Conservation (phyloP, 1,139 yeast species). For the Kodamaea derodonti region DNA sequence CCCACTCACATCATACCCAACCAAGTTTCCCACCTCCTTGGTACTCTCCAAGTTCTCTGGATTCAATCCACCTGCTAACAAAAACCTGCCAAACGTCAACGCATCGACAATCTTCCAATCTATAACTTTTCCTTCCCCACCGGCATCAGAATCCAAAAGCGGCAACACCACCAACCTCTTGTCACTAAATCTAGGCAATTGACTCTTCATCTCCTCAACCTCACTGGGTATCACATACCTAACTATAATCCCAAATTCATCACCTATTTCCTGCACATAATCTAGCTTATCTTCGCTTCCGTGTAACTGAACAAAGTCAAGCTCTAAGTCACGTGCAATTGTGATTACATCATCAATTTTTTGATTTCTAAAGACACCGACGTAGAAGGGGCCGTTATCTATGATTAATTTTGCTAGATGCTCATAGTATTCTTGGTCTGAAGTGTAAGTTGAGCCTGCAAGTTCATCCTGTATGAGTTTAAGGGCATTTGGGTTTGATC, state of each 20-base stretch:
- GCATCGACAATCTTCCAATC: conserved; percentile 54
- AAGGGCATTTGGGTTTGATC: conserved; percentile 17
- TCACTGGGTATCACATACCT: conserved; percentile 66
- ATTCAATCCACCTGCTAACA: conserved; percentile 87
- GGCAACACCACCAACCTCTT: conserved; percentile 37
- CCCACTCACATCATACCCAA: conserved; percentile 92
- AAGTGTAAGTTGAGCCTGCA: conserved; percentile 12
- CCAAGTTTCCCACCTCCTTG: conserved; percentile 41
- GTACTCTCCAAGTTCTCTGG: conserved; percentile 69
- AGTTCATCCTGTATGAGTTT: conserved; percentile 16
- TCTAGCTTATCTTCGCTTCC: conserved; percentile 70
- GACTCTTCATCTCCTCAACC: conserved; percentile 16
- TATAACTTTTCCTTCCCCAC: conserved; percentile 82
- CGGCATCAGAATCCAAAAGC: conserved; percentile 80
- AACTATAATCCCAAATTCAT: conserved; percentile 59
- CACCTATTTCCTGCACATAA: conserved; percentile 34
- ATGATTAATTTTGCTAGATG: conserved; percentile 25
- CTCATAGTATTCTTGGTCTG: conserved; percentile 32
- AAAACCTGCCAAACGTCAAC: conserved; percentile 40
- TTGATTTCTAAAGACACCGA: conserved; percentile 91
- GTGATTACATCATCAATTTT: conserved; percentile 54
- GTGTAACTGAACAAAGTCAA: conserved; percentile 86
- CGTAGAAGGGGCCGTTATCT: conserved; percentile 65
- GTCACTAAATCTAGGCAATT: conserved; percentile 14
- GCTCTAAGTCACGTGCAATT: conserved; percentile 42